Evolutionary conservation across 345 rosid genomes (phyloP).

Genomic region (Camelina neglecta): DNA sequence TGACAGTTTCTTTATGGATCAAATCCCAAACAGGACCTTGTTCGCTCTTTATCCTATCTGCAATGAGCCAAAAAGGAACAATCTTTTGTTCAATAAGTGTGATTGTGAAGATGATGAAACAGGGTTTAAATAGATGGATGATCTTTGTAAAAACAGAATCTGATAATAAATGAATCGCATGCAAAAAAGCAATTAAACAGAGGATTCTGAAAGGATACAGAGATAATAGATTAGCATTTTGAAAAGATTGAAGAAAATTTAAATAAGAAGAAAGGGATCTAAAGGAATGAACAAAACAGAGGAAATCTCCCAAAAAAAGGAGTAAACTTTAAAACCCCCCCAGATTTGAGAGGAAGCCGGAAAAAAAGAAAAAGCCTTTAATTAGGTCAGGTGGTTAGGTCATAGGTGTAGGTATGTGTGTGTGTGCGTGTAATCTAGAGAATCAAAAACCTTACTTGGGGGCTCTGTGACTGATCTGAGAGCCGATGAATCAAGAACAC

Average conservation of each 20-base stretch:
- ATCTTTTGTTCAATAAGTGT: constrained; percentile 3
- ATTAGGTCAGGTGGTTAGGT: constrained; percentile 22
- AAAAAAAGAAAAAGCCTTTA: constrained; percentile 20
- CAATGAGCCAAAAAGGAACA: constrained; percentile 24
- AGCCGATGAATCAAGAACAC: constrained; percentile 45
- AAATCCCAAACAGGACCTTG: constrained; percentile 35
- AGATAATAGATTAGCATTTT: background rate
- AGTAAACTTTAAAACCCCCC: constrained; percentile 1
- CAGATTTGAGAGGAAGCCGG: background rate
- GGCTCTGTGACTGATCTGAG: constrained; percentile 57
- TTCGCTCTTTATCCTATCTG: constrained; percentile 32
- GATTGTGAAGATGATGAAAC: constrained; percentile 4
- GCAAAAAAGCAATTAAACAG: constrained; percentile 26
- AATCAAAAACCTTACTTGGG: constrained; percentile 48
- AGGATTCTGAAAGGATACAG: background rate
- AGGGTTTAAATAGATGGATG: constrained; percentile 1
- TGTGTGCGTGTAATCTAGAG: background rate
- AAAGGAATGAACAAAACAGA: constrained; percentile 1
- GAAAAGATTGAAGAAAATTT: constrained; percentile 9
- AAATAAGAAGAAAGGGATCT: constrained; percentile 27
- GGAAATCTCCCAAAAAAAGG: background rate
- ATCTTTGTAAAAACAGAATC: background rate
- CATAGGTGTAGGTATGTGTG: background rate
- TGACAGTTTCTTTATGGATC: constrained; percentile 22
- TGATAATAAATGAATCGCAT: constrained; percentile 31